Conservation (phyloP, 352 stramenopile genomes). For the Phytopythium chamaehyphon region DNA sequence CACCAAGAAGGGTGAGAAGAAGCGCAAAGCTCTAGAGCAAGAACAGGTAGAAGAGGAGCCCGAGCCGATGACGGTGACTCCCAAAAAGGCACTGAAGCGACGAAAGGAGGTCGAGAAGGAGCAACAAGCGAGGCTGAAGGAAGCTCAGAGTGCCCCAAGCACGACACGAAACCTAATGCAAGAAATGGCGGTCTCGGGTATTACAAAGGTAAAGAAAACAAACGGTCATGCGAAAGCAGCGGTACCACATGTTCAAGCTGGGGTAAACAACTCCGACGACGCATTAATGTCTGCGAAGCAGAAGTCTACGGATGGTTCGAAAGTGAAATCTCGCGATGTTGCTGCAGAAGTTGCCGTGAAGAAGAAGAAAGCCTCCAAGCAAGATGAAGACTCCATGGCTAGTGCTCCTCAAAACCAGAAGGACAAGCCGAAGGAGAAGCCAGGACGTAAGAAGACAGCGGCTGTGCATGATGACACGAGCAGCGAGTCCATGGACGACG, state of each 20-base stretch:
- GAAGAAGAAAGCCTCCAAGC: not conserved
- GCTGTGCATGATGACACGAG: not conserved
- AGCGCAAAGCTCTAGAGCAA: constrained; percentile 15
- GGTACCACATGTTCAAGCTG: too few relatives aligned
- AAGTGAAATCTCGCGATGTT: too few relatives aligned
- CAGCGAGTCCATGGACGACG: not conserved
- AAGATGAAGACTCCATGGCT: not conserved
- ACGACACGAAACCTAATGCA: constrained; percentile 13
- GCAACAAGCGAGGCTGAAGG: constrained; percentile 8
- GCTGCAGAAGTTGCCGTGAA: too few relatives aligned
- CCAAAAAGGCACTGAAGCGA: constrained; percentile 34
- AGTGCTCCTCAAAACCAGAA: not conserved
- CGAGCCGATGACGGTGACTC: constrained; percentile 4
- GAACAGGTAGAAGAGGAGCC: constrained; percentile 19
- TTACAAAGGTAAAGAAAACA: not conserved
- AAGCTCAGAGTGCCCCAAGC: not conserved
- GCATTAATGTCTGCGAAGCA: not conserved
- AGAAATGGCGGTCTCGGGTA: constrained; percentile 4
- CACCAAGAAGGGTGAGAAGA: constrained; percentile 32
- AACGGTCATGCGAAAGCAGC: not conserved
- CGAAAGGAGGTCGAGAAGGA: constrained; percentile 23
- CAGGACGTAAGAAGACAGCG: not conserved
- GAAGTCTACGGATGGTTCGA: not conserved
- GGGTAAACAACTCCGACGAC: not conserved
- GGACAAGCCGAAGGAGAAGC: not conserved